These are phyloP conservation scores for Gremmenia infestans DNA, from an alignment of 2,329 filamentous ascomycete genomes.

Conservation along the genomic window DNA sequence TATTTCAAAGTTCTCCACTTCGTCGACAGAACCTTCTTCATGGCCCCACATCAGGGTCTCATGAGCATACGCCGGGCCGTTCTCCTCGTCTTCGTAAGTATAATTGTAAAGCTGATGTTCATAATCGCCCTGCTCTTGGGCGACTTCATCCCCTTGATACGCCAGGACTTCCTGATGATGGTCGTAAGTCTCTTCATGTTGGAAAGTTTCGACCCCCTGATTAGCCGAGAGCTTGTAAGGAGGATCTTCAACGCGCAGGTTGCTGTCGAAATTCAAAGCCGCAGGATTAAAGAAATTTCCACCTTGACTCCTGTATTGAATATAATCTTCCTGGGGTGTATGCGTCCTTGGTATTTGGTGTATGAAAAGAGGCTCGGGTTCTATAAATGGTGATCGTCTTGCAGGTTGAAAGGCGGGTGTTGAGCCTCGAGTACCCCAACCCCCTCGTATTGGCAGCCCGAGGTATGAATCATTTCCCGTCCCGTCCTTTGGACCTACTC, in stretches of 20 bases:
- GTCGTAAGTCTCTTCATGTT: too few relatives aligned
- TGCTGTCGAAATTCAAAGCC: not conserved
- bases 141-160: not conserved
- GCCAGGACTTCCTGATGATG: not conserved
- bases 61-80: not conserved
- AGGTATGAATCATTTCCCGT: not conserved
- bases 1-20: not conserved
- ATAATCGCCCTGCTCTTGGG: not conserved
- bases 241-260: not conserved
- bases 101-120: not conserved
- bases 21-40: not conserved
- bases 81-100: not conserved
- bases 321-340: not conserved
- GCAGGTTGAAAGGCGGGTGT: not conserved
- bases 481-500: not conserved
- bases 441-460: slow-evolving; percentile 8
- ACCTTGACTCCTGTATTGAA: not conserved
- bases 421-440: slow-evolving; percentile 1
- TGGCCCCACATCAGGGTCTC: not conserved
- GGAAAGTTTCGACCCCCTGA: too few relatives aligned
- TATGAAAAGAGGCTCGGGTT: slow-evolving; percentile 3
- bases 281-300: not conserved
- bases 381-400: not conserved
- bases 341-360: slow-evolving; percentile 6
- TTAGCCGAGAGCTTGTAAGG: not conserved